Base-by-base conservation (phyloP, 2,329 filamentous ascomycete species). In the Claviceps maximensis region DNA sequence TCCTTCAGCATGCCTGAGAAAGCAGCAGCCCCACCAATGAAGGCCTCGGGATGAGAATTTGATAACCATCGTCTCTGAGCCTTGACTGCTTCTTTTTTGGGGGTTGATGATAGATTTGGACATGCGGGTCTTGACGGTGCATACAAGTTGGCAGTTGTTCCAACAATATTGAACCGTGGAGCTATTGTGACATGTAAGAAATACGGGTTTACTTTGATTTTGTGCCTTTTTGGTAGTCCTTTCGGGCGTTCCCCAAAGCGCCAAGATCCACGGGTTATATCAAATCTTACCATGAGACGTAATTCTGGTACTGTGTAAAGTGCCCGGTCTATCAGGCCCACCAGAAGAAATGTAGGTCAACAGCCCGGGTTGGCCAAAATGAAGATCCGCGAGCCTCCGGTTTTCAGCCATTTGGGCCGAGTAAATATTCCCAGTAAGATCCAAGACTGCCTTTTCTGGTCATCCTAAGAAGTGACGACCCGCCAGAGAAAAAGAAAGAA, bases 11-110 rank as follows among this genome's bases (percentile, higher is more conserved):
- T 56, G 1, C 59, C 61, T 4, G 62, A 60, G 5, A 69, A 56
- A 4, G 58, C 62, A 19, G 46, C 8, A 0, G 62, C 58, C 36
- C 69, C 68, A 23, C 70, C 71, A 49, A 72, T 60, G 51, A 69
- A 69, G 2, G 74, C 74, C 54, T 78, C 75, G 1, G 79, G 77
- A n/a, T 76, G 68, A 33, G 65, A 64, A 44, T 74, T 73, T 46
- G 72, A 60, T 3, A 82, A 70, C 76, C 76, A 81, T 65, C 68
- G 68, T 49, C 66, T 66, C 54, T 77, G 74, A 4, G 62, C 55
- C 53, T 65, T 60, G 25, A 65, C 60, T 57, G 63, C 61, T 52
- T 62, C 53, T 62, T 63, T 66, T 62, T 63, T 66, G 4, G 65
- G 54, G 3, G 58, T 58, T 6, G 62, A 62, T n/a, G 61, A 59